A percentile compares a stretch with the other conserved stretches of the same genome.
Conservation (phyloP, 805 yeast species). For the Starmerella kuoi region DNA sequence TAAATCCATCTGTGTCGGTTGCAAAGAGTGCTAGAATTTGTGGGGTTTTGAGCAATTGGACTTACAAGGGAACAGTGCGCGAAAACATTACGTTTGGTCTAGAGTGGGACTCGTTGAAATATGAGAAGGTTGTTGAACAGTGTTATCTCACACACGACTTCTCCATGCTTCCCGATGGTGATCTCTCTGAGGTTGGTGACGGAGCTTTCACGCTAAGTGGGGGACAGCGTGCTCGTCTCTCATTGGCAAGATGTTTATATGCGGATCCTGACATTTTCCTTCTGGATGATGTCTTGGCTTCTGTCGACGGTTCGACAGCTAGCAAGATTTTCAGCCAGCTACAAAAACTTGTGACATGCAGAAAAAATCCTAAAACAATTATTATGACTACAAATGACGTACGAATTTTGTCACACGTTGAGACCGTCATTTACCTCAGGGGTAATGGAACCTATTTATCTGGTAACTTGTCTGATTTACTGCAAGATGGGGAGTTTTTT, state of each 20-base stretch:
- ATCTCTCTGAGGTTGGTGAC: slow-evolving; percentile 82
- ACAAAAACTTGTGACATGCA: slow-evolving; percentile 51
- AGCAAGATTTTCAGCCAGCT: slow-evolving; percentile 65
- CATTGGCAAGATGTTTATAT: slow-evolving; percentile 87
- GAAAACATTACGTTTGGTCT: slow-evolving; percentile 77
- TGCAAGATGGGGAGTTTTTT: slow-evolving; percentile 12
- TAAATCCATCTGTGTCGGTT: slow-evolving; percentile 39
- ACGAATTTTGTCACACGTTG: slow-evolving; percentile 54
- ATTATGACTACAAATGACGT: slow-evolving; percentile 74
- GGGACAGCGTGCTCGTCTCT: slow-evolving; percentile 86
- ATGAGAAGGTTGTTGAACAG: slow-evolving; percentile 42
- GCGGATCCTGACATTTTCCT: slow-evolving; percentile 78
- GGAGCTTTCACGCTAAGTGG: slow-evolving; percentile 89
- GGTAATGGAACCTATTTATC: slow-evolving; percentile 45
- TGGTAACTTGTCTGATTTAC: slow-evolving; percentile 49
- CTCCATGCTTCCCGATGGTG: slow-evolving; percentile 68
- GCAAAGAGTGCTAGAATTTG: slow-evolving; percentile 42
- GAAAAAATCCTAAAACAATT: slow-evolving; percentile 38
- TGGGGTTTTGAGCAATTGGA: slow-evolving; percentile 80
- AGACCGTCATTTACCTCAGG: slow-evolving; percentile 48
- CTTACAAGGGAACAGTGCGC: slow-evolving; percentile 77
- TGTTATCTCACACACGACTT: slow-evolving; percentile 74
- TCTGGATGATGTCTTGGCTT: slow-evolving; percentile 82
- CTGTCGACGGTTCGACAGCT: slow-evolving; percentile 89
- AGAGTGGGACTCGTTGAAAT: slow-evolving; percentile 61